A percentile compares a stretch with the other conserved stretches of the same genome.
Conservation (phyloP, 1,284 basidiomycete genomes). For the Meira nashicola region DNA sequence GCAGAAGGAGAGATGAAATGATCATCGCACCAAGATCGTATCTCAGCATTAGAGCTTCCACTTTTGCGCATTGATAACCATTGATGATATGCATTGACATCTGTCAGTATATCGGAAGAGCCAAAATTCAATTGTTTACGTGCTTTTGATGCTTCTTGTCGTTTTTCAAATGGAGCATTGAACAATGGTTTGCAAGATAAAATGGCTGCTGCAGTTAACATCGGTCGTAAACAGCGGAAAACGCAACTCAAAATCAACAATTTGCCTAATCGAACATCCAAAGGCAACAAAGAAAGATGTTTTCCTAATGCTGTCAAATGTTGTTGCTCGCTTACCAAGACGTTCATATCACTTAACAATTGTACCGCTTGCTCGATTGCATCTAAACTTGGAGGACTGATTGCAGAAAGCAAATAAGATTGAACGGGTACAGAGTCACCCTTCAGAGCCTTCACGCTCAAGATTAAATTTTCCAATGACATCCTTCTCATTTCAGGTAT, state of each 20-base stretch:
- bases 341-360: conserved; percentile 38
- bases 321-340: conserved; percentile 20
- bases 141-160: conserved; percentile 68
- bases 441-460: conserved; percentile 73
- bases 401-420: conserved; percentile 66
- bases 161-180: conserved; percentile 70
- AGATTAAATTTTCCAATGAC: conserved; percentile 74
- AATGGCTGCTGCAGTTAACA: conserved; percentile 61
- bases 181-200: conserved; percentile 85
- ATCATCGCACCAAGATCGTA: conserved; percentile 73
- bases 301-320: conserved; percentile 74
- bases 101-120: conserved; percentile 77
- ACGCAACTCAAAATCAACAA: conserved; percentile 55
- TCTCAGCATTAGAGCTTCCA: conserved; percentile 57
- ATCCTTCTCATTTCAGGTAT: conserved; percentile 81
- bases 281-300: conserved; percentile 67
- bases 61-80: conserved; percentile 61
- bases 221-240: conserved; percentile 47
- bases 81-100: conserved; percentile 70
- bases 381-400: conserved; percentile 73
- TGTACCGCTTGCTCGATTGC: conserved; percentile 77
- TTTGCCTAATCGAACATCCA: conserved; percentile 85
- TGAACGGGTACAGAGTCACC: conserved; percentile 74
- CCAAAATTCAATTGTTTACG: conserved; percentile 57
- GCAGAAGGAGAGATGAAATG: conserved; percentile 76